Conservation (phyloP, 257 asterid genomes). For the Solanum sparsipilum region DNA sequence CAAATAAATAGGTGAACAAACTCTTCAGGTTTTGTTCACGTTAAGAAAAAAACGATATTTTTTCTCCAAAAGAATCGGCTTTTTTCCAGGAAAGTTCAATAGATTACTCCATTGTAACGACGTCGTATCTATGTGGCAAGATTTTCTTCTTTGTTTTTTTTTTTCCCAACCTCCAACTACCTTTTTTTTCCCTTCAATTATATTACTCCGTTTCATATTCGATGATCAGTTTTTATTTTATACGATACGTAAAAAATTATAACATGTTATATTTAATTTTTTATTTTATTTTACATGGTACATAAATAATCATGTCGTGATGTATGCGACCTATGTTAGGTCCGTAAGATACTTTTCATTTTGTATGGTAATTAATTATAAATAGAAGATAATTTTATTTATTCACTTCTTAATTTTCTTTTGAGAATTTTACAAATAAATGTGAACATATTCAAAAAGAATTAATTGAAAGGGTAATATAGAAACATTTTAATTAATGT, state of each 20-base stretch:
- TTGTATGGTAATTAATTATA: no score
- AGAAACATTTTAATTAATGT: no score
- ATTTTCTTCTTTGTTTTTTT: neutral
- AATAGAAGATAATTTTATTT: no score
- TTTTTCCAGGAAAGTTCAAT: neutral
- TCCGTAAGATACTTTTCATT: no score
- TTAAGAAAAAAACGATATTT: neutral
- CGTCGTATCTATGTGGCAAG: neutral
- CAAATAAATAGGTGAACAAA: neutral
- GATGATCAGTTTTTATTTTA: neutral
- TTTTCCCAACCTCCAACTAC: no score
- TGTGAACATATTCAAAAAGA: rapidly evolving
- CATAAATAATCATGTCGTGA: no score
- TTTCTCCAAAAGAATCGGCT: neutral
- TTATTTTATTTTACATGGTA: no score
- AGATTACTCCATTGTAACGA: neutral
- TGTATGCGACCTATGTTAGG: no score
- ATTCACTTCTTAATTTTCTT: no score
- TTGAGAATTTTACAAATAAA: no score
- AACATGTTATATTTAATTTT: no score
- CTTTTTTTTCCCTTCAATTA: neutral
- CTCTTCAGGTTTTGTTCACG: neutral
- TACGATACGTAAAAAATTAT: rapidly evolving
- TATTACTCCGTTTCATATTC: no score
- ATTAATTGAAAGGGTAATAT: rapidly evolving